Base-by-base conservation (phyloP, 2,329 filamentous ascomycete genomes). In the Penicillium digitatum region DNA sequence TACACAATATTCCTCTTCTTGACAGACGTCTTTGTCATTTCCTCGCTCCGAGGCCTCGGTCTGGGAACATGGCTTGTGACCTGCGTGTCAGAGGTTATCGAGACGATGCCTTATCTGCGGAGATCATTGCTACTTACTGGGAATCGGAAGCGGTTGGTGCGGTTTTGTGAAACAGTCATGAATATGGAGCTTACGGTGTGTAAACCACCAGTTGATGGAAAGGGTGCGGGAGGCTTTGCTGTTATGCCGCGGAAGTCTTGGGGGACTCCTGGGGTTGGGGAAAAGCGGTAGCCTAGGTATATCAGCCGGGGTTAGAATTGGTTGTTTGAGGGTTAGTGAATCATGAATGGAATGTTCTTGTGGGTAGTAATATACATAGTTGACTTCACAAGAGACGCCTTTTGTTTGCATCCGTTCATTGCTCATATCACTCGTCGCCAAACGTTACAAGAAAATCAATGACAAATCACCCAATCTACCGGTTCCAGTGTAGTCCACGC, bases 1-100 rank as follows among this genome's bases (percentile, higher is more conserved):
- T 32, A 20, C 29, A 48, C 49, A 2, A 60, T 56, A 4, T 58
- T 60, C 26, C 37, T 50, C 27, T 60, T 56, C 27, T 40, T 60
- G 10, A 58, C 58, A 8, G 58, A 60, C 14, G 46, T 60, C 7
- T 60, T 48, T 35, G 39, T 60, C 12, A 35, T 54, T 1, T 48
- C 52, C 7, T 31, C 34, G 1, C 43, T 49, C 27, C 55, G 58
- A 32, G 58, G 58, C 3, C 32, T 27, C 10, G 52, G 53, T 3
- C 46, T 60, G 1, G 58, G 58, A 7, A 45, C 35, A 6, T 60
- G 58, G 58, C 35, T 60, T 20, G 37, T 64, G 56, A 46, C 58
- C 54, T 50, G 57, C 40, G 50, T 60, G n/a, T 35, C 47, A 16
- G 56, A 60, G 10, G 18, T 58, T 8, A 22, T 60, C 16, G 43